Evolutionary conservation across 1,139 yeast species (phyloP), one percentile per base, ranked within the genome.

Genomic region (Sugiyamaella grinbergsii): DNA sequence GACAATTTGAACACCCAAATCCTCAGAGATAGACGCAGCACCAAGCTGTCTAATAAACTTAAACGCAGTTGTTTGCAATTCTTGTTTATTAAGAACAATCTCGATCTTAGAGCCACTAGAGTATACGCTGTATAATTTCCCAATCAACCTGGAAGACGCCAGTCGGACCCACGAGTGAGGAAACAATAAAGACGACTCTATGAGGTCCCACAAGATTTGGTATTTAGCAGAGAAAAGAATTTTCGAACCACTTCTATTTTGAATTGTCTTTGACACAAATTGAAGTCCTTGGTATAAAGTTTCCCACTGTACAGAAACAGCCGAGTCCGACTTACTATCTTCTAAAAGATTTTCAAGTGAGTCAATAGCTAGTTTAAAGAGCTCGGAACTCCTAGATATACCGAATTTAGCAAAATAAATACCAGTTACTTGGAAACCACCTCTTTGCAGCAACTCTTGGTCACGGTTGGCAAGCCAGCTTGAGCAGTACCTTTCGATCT

Each of bases 81-180:
- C 53, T 7, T 53, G 71, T 20, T 72, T 59, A 5, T 67, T 18
- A 26, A 58, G 50, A n/a, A 52, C 45, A 19, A 58, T 49, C 18
- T 48, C 50, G 15, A 52, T 51, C n/a, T 53, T 49, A 3, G 50
- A 40, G 2, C 43, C 47, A 4, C 50, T 64, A 15, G 71, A 73
- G 36, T 72, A 54, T 51, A 76, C 75, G 33, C 56, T 53, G 41
- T 86, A 70, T 42, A 84, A 65, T 2, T 71, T 64, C 1, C 83
- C 82, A 36, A 83, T 67, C 42, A 89, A 71, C 47, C 91, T 75
- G n/a, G 85, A 72, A 0, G 95, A 71, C 4, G 80, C 73, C 51
- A 86, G 73, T 62, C 98, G 80, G 10, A 91, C 85, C 98, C 98
- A 91, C 0, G 95, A 77, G 66, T 91, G 98, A 1, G 97, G 97